Conservation (phyloP, 2,329 filamentous ascomycete species). For the Ascochyta koolunga region DNA sequence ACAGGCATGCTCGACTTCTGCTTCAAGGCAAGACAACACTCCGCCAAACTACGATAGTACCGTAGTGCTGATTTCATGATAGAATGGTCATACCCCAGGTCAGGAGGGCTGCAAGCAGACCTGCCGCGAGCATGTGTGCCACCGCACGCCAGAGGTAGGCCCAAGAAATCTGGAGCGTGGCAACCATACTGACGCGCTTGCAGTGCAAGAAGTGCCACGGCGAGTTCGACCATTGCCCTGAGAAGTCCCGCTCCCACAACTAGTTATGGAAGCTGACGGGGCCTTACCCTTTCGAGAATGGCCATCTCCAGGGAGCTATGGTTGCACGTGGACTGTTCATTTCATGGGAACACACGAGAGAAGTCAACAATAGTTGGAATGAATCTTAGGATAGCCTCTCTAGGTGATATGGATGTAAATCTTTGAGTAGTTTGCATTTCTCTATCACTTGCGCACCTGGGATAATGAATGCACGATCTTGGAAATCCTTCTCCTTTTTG, state of each 20-base stretch:
- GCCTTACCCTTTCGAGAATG: background rate
- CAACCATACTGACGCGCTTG: background rate
- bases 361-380: background rate
- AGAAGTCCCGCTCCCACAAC: constrained; percentile 2
- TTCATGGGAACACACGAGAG: background rate
- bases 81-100: constrained; percentile 14
- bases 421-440: background rate
- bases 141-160: constrained; percentile 12
- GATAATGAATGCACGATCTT: background rate
- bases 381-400: background rate
- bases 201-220: constrained; percentile 14
- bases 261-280: background rate
- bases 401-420: background rate
- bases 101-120: constrained; percentile 16
- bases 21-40: background rate
- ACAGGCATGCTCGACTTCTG: constrained; percentile 10
- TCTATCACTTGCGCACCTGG: background rate
- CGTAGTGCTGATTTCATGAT: background rate
- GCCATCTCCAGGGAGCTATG: no score
- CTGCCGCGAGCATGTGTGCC: constrained; percentile 17
- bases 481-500: background rate
- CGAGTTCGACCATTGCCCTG: constrained; percentile 12
- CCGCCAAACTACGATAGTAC: rapidly evolving
- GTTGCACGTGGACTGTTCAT: no score
- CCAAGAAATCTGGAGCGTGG: background rate